These are phyloP conservation scores for Exophiala viscosa DNA, from an alignment of 2,329 filamentous ascomycete genomes.

Conservation along the genomic window DNA sequence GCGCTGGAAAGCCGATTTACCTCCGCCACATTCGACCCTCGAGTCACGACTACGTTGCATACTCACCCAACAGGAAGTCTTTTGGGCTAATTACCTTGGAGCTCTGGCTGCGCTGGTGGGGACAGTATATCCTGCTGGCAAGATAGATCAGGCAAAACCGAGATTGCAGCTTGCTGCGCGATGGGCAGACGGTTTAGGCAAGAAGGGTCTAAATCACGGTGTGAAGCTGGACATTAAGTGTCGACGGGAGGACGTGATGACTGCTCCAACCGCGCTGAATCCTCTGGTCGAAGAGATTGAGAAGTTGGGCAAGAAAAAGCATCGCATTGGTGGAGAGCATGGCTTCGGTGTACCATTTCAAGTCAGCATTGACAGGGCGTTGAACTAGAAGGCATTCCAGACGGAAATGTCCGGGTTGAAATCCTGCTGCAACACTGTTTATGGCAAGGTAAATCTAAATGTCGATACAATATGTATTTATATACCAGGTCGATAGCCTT, in stretches of 20 bases:
- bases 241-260: slow-evolving; percentile 16
- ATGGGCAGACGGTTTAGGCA: slow-evolving; percentile 33
- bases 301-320: slow-evolving; percentile 37
- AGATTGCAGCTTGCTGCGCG: slow-evolving; percentile 30
- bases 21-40: slow-evolving; percentile 33
- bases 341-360: slow-evolving; percentile 24
- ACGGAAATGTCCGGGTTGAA: not conserved
- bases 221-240: slow-evolving; percentile 29
- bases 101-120: slow-evolving; percentile 32
- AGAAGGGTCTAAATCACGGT: slow-evolving; percentile 33
- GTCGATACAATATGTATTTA: no score
- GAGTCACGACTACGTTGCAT: slow-evolving; percentile 31
- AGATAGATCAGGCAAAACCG: slow-evolving; percentile 26
- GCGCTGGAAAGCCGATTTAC: slow-evolving; percentile 31
- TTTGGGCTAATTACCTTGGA: slow-evolving; percentile 35
- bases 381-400: slow-evolving; percentile 3
- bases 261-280: slow-evolving; percentile 27
- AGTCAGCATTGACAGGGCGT: slow-evolving; percentile 20
- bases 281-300: slow-evolving; percentile 33
- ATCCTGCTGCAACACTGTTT: no score
- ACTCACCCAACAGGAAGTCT: slow-evolving; percentile 34
- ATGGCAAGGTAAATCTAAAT: no score
- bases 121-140: slow-evolving; percentile 34
- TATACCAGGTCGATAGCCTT: no score
- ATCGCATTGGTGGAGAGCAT: slow-evolving; percentile 34